phyloP scores from a whole-genome alignment of 768 basidiomycete genomes.

The Podaxis sp. region DNA sequence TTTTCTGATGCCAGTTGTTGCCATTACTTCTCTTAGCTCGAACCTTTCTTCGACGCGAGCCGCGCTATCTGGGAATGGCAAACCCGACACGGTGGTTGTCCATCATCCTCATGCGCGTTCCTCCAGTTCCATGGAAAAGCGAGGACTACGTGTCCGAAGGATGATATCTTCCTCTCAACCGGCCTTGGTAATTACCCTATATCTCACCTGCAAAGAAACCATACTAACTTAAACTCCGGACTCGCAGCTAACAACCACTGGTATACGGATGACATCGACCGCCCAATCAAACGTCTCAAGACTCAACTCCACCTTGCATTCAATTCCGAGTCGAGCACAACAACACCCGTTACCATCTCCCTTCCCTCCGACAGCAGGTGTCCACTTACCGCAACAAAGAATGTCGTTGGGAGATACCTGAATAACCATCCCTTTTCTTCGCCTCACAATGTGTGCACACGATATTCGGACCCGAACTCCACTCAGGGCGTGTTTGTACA shows the following conservation, averaged over 20 bases:
- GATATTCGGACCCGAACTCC: constrained; percentile 14
- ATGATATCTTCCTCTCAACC: constrained; percentile 40
- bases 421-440: constrained; percentile 29
- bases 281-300: constrained; percentile 34
- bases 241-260: constrained; percentile 24
- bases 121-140: constrained; percentile 47
- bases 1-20: neutral
- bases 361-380: constrained; percentile 38
- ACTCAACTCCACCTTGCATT: constrained; percentile 25
- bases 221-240: neutral
- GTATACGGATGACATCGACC: constrained; percentile 30
- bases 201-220: neutral
- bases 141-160: constrained; percentile 28
- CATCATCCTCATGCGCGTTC: constrained; percentile 34
- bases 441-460: constrained; percentile 25
- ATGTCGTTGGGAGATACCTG: constrained; percentile 40
- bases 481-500: constrained; percentile 36
- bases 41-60: constrained; percentile 41
- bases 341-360: constrained; percentile 30
- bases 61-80: constrained; percentile 37
- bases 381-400: constrained; percentile 37
- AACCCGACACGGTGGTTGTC: constrained; percentile 30
- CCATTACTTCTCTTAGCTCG: constrained; percentile 22
- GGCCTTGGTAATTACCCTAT: constrained; percentile 32
- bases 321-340: neutral